Evolutionary conservation across 2,329 filamentous ascomycete genomes (phyloP).

Genomic region (Emergomyces orientalis): DNA sequence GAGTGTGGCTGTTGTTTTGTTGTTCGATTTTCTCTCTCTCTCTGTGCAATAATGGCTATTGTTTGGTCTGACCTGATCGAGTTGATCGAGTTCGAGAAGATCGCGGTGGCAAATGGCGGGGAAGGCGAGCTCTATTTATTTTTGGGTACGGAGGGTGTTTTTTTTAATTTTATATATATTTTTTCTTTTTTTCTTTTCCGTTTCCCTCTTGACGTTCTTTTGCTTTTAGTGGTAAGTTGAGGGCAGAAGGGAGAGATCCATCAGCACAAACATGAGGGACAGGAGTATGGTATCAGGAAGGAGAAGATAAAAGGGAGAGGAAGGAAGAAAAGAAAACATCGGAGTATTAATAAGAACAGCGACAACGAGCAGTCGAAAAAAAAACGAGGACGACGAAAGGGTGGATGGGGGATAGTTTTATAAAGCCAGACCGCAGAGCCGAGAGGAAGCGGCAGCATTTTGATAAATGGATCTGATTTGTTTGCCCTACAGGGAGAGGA

Average conservation of each 20-base stretch:
- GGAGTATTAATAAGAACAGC: not conserved
- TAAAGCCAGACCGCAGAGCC: not conserved
- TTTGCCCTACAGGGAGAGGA: slow-evolving; percentile 1
- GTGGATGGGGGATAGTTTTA: not conserved
- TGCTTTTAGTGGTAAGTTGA: not conserved
- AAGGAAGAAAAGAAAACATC: not conserved
- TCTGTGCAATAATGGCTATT: not conserved
- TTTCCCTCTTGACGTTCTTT: not conserved
- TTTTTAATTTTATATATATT: no score
- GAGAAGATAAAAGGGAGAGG: not conserved
- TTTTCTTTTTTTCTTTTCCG: not conserved
- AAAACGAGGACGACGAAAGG: not conserved
- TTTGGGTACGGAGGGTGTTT: not conserved
- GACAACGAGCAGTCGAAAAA: no score
- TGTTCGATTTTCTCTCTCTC: not conserved
- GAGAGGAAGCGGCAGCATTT: not conserved
- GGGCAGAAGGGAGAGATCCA: not conserved
- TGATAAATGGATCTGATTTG: not conserved
- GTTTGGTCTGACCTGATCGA: not conserved
- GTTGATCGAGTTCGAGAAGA: not conserved
- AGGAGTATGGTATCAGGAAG: not conserved
- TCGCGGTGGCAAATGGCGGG: slow-evolving; percentile 5
- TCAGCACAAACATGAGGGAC: not conserved
- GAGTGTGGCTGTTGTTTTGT: not conserved
- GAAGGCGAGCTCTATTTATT: not conserved